phyloP scores from a whole-genome alignment of 2,329 filamentous ascomycete species.

The Ploettnerulaceae sp. region DNA sequence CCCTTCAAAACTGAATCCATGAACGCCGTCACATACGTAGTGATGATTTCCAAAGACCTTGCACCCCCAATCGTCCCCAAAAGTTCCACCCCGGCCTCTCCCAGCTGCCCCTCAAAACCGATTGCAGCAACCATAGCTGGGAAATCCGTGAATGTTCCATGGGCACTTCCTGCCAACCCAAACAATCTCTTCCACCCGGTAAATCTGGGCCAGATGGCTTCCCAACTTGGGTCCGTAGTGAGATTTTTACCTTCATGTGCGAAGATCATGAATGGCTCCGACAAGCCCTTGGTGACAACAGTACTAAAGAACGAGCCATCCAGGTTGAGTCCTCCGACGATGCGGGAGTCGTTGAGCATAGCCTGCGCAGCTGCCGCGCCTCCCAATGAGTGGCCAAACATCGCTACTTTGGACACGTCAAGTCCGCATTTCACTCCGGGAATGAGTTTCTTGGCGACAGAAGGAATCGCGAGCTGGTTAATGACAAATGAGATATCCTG shows the following conservation, averaged over 20 bases:
- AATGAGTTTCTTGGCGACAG: slow-evolving; percentile 4
- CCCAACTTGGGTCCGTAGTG: slow-evolving; percentile 31
- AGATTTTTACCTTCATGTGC: slow-evolving; percentile 28
- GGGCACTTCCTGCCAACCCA: slow-evolving; percentile 28
- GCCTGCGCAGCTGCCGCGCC: slow-evolving; percentile 34
- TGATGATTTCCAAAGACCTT: slow-evolving; percentile 30
- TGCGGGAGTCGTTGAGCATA: slow-evolving; percentile 31
- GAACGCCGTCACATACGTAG: slow-evolving; percentile 31
- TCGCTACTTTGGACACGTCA: slow-evolving; percentile 30
- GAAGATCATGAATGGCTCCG: slow-evolving; percentile 33
- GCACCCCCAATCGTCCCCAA: slow-evolving; percentile 31
- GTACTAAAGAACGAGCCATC: slow-evolving; percentile 36
- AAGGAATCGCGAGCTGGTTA: slow-evolving; percentile 16
- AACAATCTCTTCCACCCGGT: slow-evolving; percentile 33
- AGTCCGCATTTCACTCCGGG: slow-evolving; percentile 16
- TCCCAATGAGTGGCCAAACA: slow-evolving; percentile 34
- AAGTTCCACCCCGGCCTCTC: slow-evolving; percentile 7
- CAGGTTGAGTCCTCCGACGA: slow-evolving; percentile 37
- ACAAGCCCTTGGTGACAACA: slow-evolving; percentile 26
- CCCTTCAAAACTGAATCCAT: slow-evolving; percentile 30
- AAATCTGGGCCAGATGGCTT: slow-evolving; percentile 25
- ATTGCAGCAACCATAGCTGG: slow-evolving; percentile 22
- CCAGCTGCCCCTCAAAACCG: slow-evolving; percentile 8
- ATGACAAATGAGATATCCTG: slow-evolving; percentile 28
- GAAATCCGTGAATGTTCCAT: slow-evolving; percentile 34